These are phyloP conservation scores for Cornus controversa DNA, from an alignment of 148 eudicot genomes.

Conservation along the genomic window DNA sequence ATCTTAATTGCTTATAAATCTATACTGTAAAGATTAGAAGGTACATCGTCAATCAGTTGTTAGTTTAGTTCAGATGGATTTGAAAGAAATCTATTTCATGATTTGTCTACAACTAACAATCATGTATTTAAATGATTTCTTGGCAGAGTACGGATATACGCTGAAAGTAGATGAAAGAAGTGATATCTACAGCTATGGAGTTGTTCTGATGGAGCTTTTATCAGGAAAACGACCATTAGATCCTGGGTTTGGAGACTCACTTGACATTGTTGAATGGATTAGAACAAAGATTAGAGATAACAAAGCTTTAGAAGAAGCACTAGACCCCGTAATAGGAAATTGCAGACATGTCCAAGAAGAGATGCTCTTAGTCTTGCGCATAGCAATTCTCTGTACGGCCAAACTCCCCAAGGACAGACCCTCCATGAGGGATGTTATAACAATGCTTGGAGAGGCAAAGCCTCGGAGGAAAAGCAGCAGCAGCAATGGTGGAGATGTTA, in stretches of 20 bases:
- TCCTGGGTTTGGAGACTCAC: conserved; percentile 63
- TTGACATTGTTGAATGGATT: conserved; percentile 71
- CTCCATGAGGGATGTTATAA: conserved; percentile 87
- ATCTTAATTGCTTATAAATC: no score
- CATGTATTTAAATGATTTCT: not conserved
- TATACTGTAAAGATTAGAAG: no score
- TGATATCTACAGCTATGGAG: conserved; percentile 93
- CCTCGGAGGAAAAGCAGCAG: conserved; percentile 79
- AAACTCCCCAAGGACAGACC: conserved; percentile 90
- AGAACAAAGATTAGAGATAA: conserved; percentile 55
- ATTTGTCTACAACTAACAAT: not conserved
- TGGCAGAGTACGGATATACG: conserved; percentile 83
- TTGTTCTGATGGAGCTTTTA: conserved; percentile 74
- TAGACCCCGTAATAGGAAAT: conserved; percentile 63
- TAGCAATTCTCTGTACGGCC: conserved; percentile 79
- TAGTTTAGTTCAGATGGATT: no score
- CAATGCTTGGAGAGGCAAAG: conserved; percentile 90
- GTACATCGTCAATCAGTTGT: no score
- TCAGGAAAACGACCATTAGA: conserved; percentile 71
- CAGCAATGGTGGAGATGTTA: conserved; percentile 25
- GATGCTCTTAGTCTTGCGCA: conserved; percentile 66
- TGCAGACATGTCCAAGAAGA: conserved; percentile 80
- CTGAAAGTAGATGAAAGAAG: conserved; percentile 82
- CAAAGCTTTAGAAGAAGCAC: conserved; percentile 53
- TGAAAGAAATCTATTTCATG: not conserved